Evolutionary conservation across 768 basidiomycete species (phyloP).

Genomic region (Trametes punicea): DNA sequence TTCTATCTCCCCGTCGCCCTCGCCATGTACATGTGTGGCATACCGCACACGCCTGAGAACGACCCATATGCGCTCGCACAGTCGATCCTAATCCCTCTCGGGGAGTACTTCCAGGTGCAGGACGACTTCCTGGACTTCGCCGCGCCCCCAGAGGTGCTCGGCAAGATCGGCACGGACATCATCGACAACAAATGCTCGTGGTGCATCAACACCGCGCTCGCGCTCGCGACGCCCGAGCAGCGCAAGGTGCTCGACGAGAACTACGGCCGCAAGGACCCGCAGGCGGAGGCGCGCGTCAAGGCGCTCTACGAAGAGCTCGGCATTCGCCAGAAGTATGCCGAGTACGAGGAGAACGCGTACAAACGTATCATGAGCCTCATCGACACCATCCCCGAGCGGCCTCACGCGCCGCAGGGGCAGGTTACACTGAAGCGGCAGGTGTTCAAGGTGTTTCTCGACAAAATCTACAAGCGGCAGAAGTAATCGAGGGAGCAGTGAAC

Average conservation of each 20-base stretch:
- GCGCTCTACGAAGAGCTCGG: constrained; percentile 68
- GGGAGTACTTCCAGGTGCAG: constrained; percentile 98
- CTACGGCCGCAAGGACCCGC: constrained; percentile 59
- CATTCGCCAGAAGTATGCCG: constrained; percentile 61
- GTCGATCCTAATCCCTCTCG: constrained; percentile 84
- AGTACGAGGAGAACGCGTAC: constrained; percentile 79
- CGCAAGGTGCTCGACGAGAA: constrained; percentile 58
- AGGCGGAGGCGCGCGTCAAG: constrained; percentile 60
- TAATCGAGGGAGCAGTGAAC: too few relatives aligned
- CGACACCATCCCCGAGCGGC: constrained; percentile 62
- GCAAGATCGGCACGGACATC: constrained; percentile 98
- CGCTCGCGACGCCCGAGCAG: constrained; percentile 51
- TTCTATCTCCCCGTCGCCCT: constrained; percentile 98
- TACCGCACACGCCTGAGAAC: constrained; percentile 49
- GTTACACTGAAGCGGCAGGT: constrained; percentile 56
- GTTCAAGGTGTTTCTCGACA: constrained; percentile 82
- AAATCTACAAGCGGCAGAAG: constrained; percentile 70
- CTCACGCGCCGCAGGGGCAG: constrained; percentile 31
- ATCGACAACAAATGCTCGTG: constrained; percentile 99
- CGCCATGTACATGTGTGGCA: constrained; percentile 75
- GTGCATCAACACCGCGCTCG: constrained; percentile 87
- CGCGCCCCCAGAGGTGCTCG: constrained; percentile 85
- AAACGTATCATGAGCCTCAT: constrained; percentile 65
- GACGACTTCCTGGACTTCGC: constrained; percentile 96
- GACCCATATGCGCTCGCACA: constrained; percentile 71